phyloP scores from a whole-genome alignment of 805 yeast genomes.

The Candida insectalens region DNA sequence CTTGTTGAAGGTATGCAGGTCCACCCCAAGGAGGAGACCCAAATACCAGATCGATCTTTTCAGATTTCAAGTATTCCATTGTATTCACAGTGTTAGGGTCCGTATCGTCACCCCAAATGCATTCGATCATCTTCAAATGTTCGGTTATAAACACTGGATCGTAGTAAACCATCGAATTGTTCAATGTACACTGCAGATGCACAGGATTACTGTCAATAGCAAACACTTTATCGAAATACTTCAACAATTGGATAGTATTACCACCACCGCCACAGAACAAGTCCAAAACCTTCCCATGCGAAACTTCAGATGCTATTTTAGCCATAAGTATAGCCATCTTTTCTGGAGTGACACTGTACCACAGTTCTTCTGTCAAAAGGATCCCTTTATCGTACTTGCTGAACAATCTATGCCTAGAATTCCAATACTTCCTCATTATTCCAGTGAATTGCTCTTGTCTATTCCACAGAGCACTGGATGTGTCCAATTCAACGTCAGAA shows the following conservation, averaged over 20 bases:
- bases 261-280: constrained; percentile 89
- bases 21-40: constrained; percentile 90
- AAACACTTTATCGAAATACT: constrained; percentile 41
- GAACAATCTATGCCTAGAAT: constrained; percentile 50
- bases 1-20: constrained; percentile 37
- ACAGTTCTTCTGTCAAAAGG: constrained; percentile 57
- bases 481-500: too few species aligned
- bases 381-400: constrained; percentile 59
- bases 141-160: constrained; percentile 29
- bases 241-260: constrained; percentile 67
- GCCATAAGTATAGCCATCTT: constrained; percentile 53
- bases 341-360: constrained; percentile 90
- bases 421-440: constrained; percentile 47
- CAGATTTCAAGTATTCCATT: constrained; percentile 5
- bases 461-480: constrained; percentile 4
- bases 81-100: constrained; percentile 1
- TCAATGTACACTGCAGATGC: constrained; percentile 55
- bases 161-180: constrained; percentile 55
- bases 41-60: constrained; percentile 44
- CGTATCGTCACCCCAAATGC: constrained; percentile 32
- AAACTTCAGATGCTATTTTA: constrained; percentile 69
- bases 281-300: constrained; percentile 76
- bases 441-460: constrained; percentile 5
- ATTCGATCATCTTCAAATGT: constrained; percentile 36
- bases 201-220: constrained; percentile 54